Conservation (phyloP, 2,329 filamentous ascomycete genomes). For the Hypoxylon sp. region DNA sequence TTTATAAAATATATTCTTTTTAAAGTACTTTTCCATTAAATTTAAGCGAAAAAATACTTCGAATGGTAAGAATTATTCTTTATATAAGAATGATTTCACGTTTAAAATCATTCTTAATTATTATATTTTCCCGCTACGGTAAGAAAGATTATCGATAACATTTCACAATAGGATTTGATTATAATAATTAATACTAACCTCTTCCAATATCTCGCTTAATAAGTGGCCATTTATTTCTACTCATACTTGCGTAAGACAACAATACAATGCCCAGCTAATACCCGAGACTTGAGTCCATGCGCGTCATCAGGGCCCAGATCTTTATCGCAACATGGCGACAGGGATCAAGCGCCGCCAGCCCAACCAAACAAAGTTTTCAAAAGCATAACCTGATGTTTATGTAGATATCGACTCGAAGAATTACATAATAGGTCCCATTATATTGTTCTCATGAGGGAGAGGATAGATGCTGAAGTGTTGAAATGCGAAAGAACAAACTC, state of each 20-base stretch:
- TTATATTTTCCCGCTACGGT: too few species aligned
- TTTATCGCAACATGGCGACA: constrained; percentile 1
- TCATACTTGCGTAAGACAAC: not conserved
- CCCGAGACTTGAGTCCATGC: not conserved
- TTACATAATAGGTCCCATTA: not conserved
- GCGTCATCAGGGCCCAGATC: constrained; percentile 1
- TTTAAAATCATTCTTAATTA: too few species aligned
- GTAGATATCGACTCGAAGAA: not conserved
- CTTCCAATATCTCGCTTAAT: not conserved
- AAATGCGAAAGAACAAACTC: not conserved
- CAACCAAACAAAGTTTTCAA: too few species aligned
- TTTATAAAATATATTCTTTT: too few species aligned
- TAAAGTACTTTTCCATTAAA: too few species aligned
- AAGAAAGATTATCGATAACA: not conserved
- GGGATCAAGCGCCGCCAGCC: not conserved
- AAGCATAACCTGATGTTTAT: not conserved
- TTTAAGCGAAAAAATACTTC: too few species aligned
- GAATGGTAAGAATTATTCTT: too few species aligned
- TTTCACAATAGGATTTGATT: not conserved
- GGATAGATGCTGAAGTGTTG: not conserved
- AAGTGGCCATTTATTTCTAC: not conserved
- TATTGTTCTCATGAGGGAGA: not conserved
- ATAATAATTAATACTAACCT: constrained; percentile 1
- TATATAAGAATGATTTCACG: too few species aligned
- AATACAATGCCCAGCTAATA: not conserved